Percentiles rank a stretch among this genome's conserved stretches.
Conservation (phyloP, 2,329 filamentous ascomycete genomes). For the Penicillium sp. region DNA sequence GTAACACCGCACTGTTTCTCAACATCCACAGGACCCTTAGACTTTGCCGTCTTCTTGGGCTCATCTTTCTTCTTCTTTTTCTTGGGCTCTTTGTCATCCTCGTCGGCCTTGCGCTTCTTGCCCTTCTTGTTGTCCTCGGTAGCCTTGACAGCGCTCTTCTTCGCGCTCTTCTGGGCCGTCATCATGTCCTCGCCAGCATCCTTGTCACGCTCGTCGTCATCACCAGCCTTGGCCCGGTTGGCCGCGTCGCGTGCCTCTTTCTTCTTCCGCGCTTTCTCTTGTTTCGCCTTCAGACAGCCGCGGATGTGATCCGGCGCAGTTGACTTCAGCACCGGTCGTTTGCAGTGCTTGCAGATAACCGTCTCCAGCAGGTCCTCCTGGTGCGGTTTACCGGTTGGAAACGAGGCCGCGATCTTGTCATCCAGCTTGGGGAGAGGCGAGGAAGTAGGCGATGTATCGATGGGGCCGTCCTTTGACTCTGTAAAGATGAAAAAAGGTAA, state of each 20-base stretch:
- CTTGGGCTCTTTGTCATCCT: slow-evolving; percentile 68
- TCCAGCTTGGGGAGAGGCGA: slow-evolving; percentile 58
- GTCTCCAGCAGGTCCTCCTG: slow-evolving; percentile 76
- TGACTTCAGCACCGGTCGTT: slow-evolving; percentile 73
- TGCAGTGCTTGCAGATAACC: slow-evolving; percentile 89
- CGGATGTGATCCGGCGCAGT: slow-evolving; percentile 74
- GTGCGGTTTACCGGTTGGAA: slow-evolving; percentile 73
- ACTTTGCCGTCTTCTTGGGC: slow-evolving; percentile 77
- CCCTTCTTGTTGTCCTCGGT: slow-evolving; percentile 59
- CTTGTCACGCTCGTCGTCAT: slow-evolving; percentile 44
- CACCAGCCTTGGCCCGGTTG: slow-evolving; percentile 54
- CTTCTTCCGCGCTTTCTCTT: slow-evolving; percentile 71
- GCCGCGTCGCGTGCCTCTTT: slow-evolving; percentile 68
- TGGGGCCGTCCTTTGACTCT: slow-evolving; percentile 27
- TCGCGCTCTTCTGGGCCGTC: slow-evolving; percentile 58
- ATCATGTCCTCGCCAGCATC: slow-evolving; percentile 42
- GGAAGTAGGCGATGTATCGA: slow-evolving; percentile 31
- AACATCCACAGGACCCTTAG: slow-evolving; percentile 88
- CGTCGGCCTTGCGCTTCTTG: slow-evolving; percentile 74
- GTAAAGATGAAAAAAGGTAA: background rate
- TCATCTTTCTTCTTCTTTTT: slow-evolving; percentile 95
- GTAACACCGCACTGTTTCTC: slow-evolving; percentile 89
- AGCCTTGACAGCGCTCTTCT: slow-evolving; percentile 51
- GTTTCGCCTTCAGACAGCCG: slow-evolving; percentile 77
- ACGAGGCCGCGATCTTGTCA: slow-evolving; percentile 69